Percentiles rank a stretch among this genome's conserved stretches.
These are phyloP conservation scores for Phragmites australis DNA, from an alignment of 176 grass and related monocot species.

Conservation along the genomic window DNA sequence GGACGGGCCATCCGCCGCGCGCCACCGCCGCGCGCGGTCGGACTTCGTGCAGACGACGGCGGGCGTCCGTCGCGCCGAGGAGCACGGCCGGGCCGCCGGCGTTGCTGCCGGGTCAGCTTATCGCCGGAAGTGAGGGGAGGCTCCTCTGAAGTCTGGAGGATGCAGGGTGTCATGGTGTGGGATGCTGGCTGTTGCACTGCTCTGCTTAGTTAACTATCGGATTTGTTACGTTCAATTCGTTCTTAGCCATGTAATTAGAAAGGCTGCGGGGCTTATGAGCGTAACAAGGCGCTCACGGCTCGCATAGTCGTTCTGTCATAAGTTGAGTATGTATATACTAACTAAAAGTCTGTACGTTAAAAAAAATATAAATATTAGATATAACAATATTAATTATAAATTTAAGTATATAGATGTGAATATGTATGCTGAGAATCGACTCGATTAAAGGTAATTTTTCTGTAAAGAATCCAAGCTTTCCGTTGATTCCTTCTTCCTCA, in stretches of 20 bases:
- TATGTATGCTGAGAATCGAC: too few relatives aligned
- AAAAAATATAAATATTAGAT: too few relatives aligned
- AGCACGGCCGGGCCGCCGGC: conserved; percentile 3
- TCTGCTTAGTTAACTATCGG: neutral
- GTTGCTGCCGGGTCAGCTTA: conserved; percentile 13
- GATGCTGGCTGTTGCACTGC: neutral
- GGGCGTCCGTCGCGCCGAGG: conserved; percentile 1
- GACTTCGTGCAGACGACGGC: conserved; percentile 28
- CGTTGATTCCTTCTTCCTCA: too few relatives aligned
- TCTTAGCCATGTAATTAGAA: neutral
- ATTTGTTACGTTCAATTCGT: conserved; percentile 3
- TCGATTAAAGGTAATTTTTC: too few relatives aligned
- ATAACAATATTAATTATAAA: too few relatives aligned
- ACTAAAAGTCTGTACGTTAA: too few relatives aligned
- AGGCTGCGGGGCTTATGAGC: neutral
- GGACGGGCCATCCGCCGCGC: neutral
- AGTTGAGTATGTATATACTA: too few relatives aligned
- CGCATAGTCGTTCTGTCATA: too few relatives aligned
- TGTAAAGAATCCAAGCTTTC: too few relatives aligned
- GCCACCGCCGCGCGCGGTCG: conserved; percentile 35
- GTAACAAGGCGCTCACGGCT: neutral
- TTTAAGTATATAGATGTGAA: too few relatives aligned
- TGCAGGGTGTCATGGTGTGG: too few relatives aligned
- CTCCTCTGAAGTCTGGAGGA: conserved; percentile 7
- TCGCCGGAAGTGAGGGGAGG: conserved; percentile 39